Percentiles rank a stretch among this genome's conserved stretches.
Evolutionary conservation across 805 yeast species (phyloP).

Genomic region (Candida boidinii): DNA sequence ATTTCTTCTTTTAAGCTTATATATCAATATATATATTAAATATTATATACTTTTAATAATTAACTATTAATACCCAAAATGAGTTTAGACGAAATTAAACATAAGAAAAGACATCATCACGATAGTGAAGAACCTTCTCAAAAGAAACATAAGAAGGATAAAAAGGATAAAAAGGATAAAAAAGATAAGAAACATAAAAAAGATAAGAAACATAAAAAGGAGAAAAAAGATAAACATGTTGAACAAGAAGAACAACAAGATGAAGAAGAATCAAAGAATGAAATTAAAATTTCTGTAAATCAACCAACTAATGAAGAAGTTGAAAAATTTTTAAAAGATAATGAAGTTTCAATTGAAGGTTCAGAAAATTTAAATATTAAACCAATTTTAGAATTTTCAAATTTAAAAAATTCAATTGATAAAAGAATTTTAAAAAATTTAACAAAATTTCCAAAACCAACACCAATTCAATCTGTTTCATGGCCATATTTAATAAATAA

Average conservation of each 20-base stretch:
- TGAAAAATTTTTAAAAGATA: constrained; percentile 52
- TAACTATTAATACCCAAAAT: constrained; percentile 7
- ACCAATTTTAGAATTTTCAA: constrained; percentile 64
- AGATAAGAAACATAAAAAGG: constrained; percentile 30
- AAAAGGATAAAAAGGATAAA: constrained; percentile 18
- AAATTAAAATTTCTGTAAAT: background rate
- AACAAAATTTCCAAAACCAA: constrained; percentile 75
- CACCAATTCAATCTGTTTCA: constrained; percentile 89
- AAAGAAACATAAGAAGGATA: constrained; percentile 20
- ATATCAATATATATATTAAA: too few species aligned
- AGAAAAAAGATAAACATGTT: constrained; percentile 27
- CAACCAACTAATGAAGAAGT: constrained; percentile 41
- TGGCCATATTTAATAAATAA: constrained; percentile 89
- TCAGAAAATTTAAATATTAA: constrained; percentile 40
- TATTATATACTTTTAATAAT: too few species aligned
- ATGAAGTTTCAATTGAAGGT: constrained; percentile 78
- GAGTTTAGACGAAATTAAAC: constrained; percentile 18
- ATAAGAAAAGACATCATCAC: constrained; percentile 20
- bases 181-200: constrained; percentile 25
- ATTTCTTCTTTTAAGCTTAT: too few species aligned
- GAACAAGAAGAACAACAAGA: constrained; percentile 21
- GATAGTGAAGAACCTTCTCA: constrained; percentile 15
- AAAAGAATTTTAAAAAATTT: constrained; percentile 51
- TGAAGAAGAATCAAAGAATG: constrained; percentile 2
- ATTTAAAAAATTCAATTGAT: constrained; percentile 41